Evolutionary conservation across 192 early-diverging fungal species (phyloP).

Genomic region (Fimicolochytrium jonesii): DNA sequence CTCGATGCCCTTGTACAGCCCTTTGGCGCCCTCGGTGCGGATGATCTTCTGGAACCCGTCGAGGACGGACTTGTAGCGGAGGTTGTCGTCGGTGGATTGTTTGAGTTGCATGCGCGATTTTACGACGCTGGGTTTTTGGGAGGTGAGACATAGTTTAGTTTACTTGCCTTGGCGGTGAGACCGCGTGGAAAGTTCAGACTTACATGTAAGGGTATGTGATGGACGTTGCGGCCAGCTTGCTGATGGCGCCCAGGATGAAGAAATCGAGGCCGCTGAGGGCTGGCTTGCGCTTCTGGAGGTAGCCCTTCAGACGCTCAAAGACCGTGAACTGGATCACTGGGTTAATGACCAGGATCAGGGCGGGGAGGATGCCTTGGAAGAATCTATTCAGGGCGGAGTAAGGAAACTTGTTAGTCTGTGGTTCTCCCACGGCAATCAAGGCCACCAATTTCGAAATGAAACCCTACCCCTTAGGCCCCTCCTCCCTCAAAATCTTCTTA

Average conservation of each 20-base stretch:
- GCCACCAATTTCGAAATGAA: too few relatives aligned
- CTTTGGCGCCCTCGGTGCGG: conserved; percentile 80
- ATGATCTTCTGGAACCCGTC: conserved; percentile 94
- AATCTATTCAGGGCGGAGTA: conserved; percentile 38
- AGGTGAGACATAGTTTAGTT: too few relatives aligned
- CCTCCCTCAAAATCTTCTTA: conserved; percentile 79
- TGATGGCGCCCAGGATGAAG: conserved; percentile 92
- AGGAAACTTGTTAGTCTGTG: too few relatives aligned
- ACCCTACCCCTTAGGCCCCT: conserved; percentile 64
- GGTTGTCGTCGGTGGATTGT: conserved; percentile 66
- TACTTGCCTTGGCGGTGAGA: too few relatives aligned
- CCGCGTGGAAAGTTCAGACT: conserved; percentile 11
- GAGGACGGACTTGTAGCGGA: conserved; percentile 72
- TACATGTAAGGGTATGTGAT: conserved; percentile 98
- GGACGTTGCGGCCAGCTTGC: conserved; percentile 90
- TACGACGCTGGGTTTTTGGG: conserved; percentile 59
- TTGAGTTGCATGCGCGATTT: conserved; percentile 98
- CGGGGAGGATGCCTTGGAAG: conserved; percentile 90
- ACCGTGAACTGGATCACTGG: conserved; percentile 99
- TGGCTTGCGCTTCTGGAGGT: conserved; percentile 43
- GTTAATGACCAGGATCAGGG: conserved; percentile 97
- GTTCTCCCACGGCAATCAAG: too few relatives aligned
- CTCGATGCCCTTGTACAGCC: conserved; percentile 70
- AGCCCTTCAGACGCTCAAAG: conserved; percentile 89
- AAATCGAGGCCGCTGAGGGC: conserved; percentile 81